Evolutionary conservation across 306 rosid species (phyloP).

Genomic region (Trichosanthes cucumerina): DNA sequence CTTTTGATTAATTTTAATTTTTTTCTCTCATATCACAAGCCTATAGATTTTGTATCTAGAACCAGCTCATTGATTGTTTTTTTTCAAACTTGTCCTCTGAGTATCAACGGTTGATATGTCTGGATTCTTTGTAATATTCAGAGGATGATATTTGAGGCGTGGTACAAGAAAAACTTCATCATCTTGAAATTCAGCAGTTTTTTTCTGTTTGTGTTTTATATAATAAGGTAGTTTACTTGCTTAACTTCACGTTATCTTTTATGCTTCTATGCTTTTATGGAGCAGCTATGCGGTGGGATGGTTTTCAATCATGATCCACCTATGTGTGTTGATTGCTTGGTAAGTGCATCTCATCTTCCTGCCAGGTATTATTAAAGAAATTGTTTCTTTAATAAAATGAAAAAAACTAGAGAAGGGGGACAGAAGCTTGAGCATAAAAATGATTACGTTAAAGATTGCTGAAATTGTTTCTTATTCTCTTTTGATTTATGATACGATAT

Average conservation of each 20-base stretch:
- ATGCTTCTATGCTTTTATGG: slow-evolving; percentile 31
- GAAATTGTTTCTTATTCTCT: neutral
- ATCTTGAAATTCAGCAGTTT: neutral
- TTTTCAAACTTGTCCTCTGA: neutral
- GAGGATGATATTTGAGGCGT: neutral
- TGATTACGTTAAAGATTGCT: neutral
- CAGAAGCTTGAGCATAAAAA: neutral
- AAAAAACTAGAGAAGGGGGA: neutral
- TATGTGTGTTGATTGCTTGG: slow-evolving; percentile 77
- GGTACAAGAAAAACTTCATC: neutral
- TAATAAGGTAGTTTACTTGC: neutral
- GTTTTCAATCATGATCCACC: slow-evolving; percentile 89
- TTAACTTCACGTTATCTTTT: slow-evolving; percentile 20
- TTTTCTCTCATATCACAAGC: neutral
- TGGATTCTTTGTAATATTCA: neutral
- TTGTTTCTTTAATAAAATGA: neutral
- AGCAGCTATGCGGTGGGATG: slow-evolving; percentile 89
- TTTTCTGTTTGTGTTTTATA: neutral
- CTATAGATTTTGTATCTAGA: neutral
- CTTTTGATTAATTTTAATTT: neutral
- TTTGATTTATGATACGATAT: neutral
- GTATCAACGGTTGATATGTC: neutral
- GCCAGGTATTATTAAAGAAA: neutral
- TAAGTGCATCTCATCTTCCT: slow-evolving; percentile 27
- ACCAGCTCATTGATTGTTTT: neutral